A percentile compares a stretch with the other conserved stretches of the same genome.
These are phyloP conservation scores for Cardiospermum halicacabum DNA, from an alignment of 345 rosid genomes.

Conservation along the genomic window DNA sequence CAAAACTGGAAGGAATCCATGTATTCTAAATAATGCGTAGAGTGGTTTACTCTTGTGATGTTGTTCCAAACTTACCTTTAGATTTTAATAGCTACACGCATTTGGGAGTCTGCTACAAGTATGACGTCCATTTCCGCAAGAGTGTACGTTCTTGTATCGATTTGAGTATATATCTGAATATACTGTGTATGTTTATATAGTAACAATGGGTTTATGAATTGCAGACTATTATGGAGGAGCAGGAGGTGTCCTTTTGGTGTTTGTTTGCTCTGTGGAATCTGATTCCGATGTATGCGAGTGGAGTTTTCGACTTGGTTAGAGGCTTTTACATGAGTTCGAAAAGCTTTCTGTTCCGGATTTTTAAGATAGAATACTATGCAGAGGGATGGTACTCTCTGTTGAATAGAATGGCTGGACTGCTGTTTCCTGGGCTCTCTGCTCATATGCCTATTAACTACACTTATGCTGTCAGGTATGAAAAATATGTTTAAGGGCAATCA, in stretches of 20 bases:
- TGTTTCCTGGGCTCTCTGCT: constrained; percentile 57
- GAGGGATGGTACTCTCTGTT: constrained; percentile 70
- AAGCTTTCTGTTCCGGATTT: too few species aligned
- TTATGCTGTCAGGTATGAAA: constrained; percentile 77
- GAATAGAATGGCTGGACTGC: constrained; percentile 49
- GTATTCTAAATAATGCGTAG: constrained; percentile 67
- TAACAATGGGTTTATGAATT: too few species aligned
- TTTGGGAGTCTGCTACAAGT: too few species aligned
- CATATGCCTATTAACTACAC: constrained; percentile 65
- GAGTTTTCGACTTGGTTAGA: constrained; percentile 72
- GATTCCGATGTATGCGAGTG: constrained; percentile 40
- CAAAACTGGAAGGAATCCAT: constrained; percentile 45
- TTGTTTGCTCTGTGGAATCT: constrained; percentile 39
- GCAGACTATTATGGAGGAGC: constrained; percentile 67
- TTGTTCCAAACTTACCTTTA: constrained; percentile 80
- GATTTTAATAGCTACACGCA: constrained; percentile 41
- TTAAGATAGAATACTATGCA: constrained; percentile 38
- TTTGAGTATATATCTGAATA: too few species aligned
- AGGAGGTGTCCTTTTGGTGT: constrained; percentile 56
- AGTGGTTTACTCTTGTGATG: constrained; percentile 72
- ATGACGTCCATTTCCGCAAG: too few species aligned
- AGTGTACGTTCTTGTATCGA: background rate
- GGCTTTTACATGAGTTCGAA: constrained; percentile 45
- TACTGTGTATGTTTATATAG: too few species aligned
- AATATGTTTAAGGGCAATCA: too few species aligned